These are phyloP conservation scores for Protostelium mycophagum DNA, from an alignment of 78 protist species.

Conservation along the genomic window DNA sequence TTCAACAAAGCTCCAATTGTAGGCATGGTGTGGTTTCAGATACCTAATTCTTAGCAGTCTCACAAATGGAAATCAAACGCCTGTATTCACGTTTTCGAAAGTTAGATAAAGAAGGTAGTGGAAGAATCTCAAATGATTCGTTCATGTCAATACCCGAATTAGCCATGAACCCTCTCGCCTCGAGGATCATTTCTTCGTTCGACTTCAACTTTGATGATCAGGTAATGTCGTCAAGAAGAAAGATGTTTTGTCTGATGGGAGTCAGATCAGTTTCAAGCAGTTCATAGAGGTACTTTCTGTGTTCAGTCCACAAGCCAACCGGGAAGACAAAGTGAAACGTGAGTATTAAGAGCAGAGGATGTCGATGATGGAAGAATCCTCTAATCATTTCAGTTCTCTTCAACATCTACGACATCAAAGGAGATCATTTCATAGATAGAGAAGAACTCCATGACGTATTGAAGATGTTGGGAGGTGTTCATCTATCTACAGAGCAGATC, in stretches of 20 bases:
- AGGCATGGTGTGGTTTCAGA: background rate
- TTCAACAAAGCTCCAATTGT: background rate
- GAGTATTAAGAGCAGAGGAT: too few relatives aligned
- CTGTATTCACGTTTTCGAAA: conserved; percentile 83
- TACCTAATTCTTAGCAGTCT: conserved; percentile 11
- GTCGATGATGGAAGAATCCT: background rate
- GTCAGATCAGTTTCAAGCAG: background rate
- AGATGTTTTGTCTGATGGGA: conserved; percentile 22
- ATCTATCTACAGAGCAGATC: conserved; percentile 84
- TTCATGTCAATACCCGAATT: conserved; percentile 85
- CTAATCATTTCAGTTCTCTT: conserved; percentile 45
- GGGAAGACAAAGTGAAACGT: conserved; percentile 78
- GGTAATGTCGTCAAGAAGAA: conserved; percentile 74
- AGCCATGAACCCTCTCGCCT: conserved; percentile 64
- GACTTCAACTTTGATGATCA: conserved; percentile 74
- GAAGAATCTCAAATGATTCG: conserved; percentile 76
- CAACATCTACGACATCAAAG: conserved; percentile 88
- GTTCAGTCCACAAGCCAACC: conserved; percentile 57
- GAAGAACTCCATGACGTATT: conserved; percentile 81
- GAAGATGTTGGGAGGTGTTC: conserved; percentile 94
- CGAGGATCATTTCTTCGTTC: conserved; percentile 68
- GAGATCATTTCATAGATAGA: conserved; percentile 85
- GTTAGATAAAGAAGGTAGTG: conserved; percentile 85
- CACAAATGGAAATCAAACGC: conserved; percentile 53
- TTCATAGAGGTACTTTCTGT: conserved; percentile 44